Conservation (phyloP, 345 rosid species). For the Syzygium aqueum region DNA sequence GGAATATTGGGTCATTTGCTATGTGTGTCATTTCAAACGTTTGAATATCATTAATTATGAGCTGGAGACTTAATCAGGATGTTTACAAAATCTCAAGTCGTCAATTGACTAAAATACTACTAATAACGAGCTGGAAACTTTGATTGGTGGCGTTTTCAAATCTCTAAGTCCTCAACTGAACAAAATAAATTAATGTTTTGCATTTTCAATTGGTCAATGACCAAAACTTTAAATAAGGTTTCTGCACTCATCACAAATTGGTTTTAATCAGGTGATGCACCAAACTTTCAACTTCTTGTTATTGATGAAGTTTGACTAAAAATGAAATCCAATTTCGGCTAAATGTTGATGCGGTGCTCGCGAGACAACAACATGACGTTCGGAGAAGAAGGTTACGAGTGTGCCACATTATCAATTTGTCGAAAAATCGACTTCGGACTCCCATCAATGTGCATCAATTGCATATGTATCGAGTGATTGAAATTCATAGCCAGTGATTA, state of each 20-base stretch:
- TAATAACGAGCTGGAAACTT: background rate
- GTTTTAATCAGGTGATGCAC: background rate
- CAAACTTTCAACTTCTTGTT: background rate
- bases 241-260: background rate
- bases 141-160: background rate
- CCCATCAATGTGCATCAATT: background rate
- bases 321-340: background rate
- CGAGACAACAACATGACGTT: background rate
- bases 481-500: accelerated
- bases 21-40: background rate
- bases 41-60: background rate
- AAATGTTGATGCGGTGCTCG: background rate
- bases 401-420: background rate
- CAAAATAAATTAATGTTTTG: too few relatives aligned
- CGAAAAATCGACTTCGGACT: background rate
- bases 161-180: background rate
- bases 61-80: background rate
- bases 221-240: background rate
- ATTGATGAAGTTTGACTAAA: too few relatives aligned
- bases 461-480: background rate
- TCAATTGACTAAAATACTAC: background rate
- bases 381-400: background rate
- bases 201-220: background rate
- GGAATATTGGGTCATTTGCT: background rate
- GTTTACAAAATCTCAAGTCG: too few relatives aligned